These are phyloP conservation scores for Plasmodium billcollinsi DNA, from an alignment of 169 alveolate species.

Conservation along the genomic window DNA sequence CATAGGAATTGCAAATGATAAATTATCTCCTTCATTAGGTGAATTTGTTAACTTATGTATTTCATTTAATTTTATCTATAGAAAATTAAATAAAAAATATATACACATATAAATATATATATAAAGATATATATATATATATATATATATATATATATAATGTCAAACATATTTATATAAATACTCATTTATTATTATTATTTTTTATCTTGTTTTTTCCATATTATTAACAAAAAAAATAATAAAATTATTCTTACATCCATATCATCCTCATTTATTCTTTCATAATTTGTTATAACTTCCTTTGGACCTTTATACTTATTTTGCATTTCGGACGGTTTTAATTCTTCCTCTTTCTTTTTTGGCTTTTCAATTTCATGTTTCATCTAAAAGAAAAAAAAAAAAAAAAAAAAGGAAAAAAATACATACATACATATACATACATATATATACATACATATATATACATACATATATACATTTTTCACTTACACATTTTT, in stretches of 20 bases:
- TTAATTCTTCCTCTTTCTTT: conserved; percentile 13
- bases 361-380: conserved; percentile 46
- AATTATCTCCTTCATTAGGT: conserved; percentile 56
- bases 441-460: neutral
- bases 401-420: neutral
- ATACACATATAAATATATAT: no score
- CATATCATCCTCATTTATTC: conserved; percentile 65
- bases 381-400: conserved; percentile 46
- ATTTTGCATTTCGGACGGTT: conserved; percentile 6
- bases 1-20: conserved; percentile 65
- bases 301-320: conserved; percentile 41
- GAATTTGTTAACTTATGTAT: conserved; percentile 31
- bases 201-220: neutral
- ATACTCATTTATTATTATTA: neutral
- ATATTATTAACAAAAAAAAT: neutral
- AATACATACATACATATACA: no score
- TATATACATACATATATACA: neutral
- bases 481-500: neutral
- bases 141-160: neutral
- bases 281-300: conserved; percentile 31
- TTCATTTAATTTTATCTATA: conserved; percentile 56
- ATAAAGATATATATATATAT: neutral
- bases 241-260: conserved; percentile 18
- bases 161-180: neutral
- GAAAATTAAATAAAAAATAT: neutral